Evolutionary conservation across 164 flowering plant genomes (phyloP).

Genomic region (Kalanchoe fedtschenkoi): DNA sequence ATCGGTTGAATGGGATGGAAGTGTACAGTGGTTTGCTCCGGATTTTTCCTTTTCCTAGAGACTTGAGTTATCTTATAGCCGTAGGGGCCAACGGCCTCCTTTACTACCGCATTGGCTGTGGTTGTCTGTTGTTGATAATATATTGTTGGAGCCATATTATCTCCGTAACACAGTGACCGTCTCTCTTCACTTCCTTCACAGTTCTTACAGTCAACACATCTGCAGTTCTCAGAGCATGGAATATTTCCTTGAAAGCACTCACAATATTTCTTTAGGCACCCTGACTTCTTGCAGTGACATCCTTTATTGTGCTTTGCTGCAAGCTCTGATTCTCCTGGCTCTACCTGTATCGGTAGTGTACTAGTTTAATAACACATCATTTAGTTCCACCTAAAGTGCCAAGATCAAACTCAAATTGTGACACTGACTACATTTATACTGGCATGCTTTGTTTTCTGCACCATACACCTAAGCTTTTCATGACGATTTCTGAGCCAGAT

Average conservation of each 20-base stretch:
- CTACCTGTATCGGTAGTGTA: conserved; percentile 39
- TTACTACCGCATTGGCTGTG: conserved; percentile 85
- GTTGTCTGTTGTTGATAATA: conserved; percentile 69
- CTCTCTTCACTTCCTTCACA: conserved; percentile 94
- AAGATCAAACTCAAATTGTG: background rate
- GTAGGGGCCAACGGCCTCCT: conserved; percentile 74
- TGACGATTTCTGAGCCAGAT: too few relatives aligned
- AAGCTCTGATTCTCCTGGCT: conserved; percentile 28
- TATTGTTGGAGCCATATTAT: conserved; percentile 29
- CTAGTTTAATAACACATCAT: background rate
- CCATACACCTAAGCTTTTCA: background rate
- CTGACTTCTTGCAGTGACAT: conserved; percentile 96
- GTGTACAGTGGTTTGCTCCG: conserved; percentile 30
- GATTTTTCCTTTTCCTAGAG: conserved; percentile 50
- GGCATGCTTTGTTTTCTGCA: background rate
- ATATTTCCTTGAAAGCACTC: conserved; percentile 94
- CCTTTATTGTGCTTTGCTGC: conserved; percentile 87
- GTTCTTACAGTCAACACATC: conserved; percentile 87
- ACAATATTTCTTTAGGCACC: conserved; percentile 95
- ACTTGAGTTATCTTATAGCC: conserved; percentile 60
- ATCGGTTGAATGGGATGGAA: conserved; percentile 32
- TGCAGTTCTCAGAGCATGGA: conserved; percentile 93
- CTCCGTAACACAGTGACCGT: conserved; percentile 47
- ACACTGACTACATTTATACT: too few relatives aligned
- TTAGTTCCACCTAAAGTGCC: too few relatives aligned